Evolutionary conservation across 2,329 filamentous ascomycete species (phyloP), one percentile per base, ranked within the genome.

Genomic region (Fusarium bulbicola): DNA sequence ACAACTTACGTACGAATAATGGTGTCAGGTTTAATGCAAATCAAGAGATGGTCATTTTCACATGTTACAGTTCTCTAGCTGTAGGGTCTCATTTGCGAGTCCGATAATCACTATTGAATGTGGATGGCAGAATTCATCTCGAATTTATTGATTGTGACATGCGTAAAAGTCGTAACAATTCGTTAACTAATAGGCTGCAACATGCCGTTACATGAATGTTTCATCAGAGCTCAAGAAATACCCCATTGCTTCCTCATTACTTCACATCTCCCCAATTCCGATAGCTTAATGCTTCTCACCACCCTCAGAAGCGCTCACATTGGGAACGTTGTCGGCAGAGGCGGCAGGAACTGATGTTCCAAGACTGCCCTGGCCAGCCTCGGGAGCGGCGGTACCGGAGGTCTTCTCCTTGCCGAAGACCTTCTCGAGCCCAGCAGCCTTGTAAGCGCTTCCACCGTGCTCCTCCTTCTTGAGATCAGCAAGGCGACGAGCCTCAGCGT

Each of bases 401-500:
- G 76, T 76, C 79, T 85, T 85, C 78, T 86, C 85, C 80, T 87
- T 89, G 52, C 87, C 89, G 75, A 90, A 88, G 56, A 90, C 83
- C 75, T 84, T 86, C 76, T 90, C 87, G 7, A 91, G 83, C 5
- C 89, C 89, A 13, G 87, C 81, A 5, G 88, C 86, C 84, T 89
- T 89, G 82, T 89, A 87, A 50, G 90, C 88, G 72, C 85, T 89
- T 57, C 87, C 87, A 26, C 88, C 89, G 50, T 86, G 82, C 81
- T 90, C 86, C 69, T 90, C 84, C 81, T 90, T 91, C 92, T 98
- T 98, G 75, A 99, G 83, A 74, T 97, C 91, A 56, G 95, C 95
- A 61, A 99, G 87, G 76, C 96, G 91, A 72, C 92, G 89, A 37
- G 96, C 96, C 87, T 99, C 96, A 71, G 88, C 89, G 84, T 99